Evolutionary conservation across 179 eudicot species (phyloP).

Genomic region (Silene coronaria): DNA sequence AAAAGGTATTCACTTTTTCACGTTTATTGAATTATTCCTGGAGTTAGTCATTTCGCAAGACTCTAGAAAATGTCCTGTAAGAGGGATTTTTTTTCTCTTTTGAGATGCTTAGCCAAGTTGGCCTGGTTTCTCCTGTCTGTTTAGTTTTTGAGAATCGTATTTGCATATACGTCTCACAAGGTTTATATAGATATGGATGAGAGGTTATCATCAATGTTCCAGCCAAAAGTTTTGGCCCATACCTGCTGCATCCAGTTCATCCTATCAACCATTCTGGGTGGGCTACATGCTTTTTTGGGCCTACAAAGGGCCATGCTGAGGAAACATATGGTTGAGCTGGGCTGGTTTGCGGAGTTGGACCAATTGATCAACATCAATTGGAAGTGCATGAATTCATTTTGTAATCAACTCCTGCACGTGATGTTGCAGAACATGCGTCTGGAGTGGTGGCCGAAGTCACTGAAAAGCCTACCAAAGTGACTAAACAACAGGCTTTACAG

Average conservation of each 20-base stretch:
- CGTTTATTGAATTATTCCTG: not conserved
- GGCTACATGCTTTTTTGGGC: too few species aligned
- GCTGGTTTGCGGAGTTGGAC: not conserved
- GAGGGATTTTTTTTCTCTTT: not conserved
- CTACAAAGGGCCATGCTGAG: too few species aligned
- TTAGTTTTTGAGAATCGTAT: not conserved
- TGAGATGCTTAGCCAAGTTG: not conserved
- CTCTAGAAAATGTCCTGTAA: not conserved
- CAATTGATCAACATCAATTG: not conserved
- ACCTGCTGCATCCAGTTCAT: too few species aligned
- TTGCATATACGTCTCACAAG: not conserved
- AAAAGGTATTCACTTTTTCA: constrained; percentile 38
- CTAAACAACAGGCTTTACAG: constrained; percentile 38
- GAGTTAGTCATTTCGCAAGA: not conserved
- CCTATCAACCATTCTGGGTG: too few species aligned
- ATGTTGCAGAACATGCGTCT: constrained; percentile 46
- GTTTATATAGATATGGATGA: not conserved
- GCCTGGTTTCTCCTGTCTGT: not conserved
- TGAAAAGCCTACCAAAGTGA: constrained; percentile 44
- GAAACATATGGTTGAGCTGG: not conserved
- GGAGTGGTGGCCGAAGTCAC: constrained; percentile 29
- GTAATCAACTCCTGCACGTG: not conserved
- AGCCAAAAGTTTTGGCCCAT: too few species aligned
- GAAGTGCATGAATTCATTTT: not conserved
- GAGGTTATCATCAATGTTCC: too few species aligned